Percentiles rank a stretch among this genome's conserved stretches.
Evolutionary conservation across 257 asterid genomes (phyloP).

Genomic region (Forsythia suspensa): DNA sequence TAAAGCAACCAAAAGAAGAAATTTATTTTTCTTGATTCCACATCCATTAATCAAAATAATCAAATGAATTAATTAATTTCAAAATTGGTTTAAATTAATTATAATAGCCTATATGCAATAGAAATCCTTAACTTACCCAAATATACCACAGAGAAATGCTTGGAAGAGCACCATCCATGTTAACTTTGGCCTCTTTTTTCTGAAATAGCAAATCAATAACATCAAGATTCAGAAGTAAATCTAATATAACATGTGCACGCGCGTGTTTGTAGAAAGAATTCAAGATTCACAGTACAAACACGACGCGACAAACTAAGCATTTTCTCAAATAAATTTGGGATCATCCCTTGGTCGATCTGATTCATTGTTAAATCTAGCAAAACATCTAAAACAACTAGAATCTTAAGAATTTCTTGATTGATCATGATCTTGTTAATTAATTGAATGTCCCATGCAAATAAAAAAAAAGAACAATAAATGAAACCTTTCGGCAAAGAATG

Average conservation of each 20-base stretch:
- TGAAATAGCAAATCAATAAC: conserved; percentile 17
- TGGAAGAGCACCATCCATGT: conserved; percentile 42
- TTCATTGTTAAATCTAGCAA: no score
- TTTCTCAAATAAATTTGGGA: neutral
- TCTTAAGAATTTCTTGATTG: neutral
- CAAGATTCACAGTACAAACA: no score
- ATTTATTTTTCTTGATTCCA: no score
- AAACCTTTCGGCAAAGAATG: conserved; percentile 58
- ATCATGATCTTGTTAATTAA: neutral
- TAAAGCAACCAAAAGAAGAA: no score
- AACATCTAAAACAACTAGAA: neutral
- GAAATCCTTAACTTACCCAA: conserved; percentile 42
- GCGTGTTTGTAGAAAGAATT: no score
- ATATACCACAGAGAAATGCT: conserved; percentile 55
- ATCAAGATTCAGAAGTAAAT: neutral
- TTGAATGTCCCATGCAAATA: no score
- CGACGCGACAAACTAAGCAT: no score
- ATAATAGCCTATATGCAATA: neutral
- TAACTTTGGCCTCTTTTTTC: conserved; percentile 64
- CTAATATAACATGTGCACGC: neutral
- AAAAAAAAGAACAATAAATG: no score
- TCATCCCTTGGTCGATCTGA: no score
- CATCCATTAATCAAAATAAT: no score
- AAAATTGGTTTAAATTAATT: neutral
- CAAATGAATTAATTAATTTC: no score